Evolutionary conservation across 2,329 filamentous ascomycete species (phyloP), one percentile per base, ranked within the genome.

Genomic region (Fusarium subglutinans): DNA sequence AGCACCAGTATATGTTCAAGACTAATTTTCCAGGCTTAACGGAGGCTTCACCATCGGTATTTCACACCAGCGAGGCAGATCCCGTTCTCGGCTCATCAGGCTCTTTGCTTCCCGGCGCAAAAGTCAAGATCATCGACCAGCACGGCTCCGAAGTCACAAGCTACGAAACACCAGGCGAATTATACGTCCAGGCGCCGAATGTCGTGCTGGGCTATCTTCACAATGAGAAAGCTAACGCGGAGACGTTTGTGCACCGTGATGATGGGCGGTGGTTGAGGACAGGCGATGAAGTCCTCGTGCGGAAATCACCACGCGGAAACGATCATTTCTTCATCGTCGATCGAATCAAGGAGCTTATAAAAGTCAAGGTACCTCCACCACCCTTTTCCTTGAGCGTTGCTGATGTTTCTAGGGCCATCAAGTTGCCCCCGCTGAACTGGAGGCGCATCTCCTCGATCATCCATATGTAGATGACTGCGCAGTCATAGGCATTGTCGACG

Each of bases 261-360:
- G 91, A 95, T 72, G 90, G 91, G 7, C 83, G 90, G 69, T 96
- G 94, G 90, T 89, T 97, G 86, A 90, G 89, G 41, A 98, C 95
- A 0, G 95, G 95, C 12, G 95, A 98, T 77, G 94, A 97, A 80
- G 94, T 92, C 0, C 85, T 96, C 8, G 85, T 96, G 17, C 87
- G 88, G 4, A 87, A 89, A 77, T 86, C 90, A 12, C 87, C 89
- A 0, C 84, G 85, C 2, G 94, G 94, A 5, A 84, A 91, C 72
- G 94, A 98, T 81, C 95, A 98, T 79, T 81, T 98, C 56, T 92
- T 94, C 79, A 92, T 98, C 64, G 92, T 94, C 2, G 95, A 98
- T 80, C 90, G 95, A 10, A 82, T 87, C 69, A 88, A 90, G 77
- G 90, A 94, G 78, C 84, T 94, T 48, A 94, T 94, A 82, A 94